Percentiles rank a stretch among this genome's conserved stretches.
Conservation (phyloP, 129 eudicot species). For the Apium graveolens region DNA sequence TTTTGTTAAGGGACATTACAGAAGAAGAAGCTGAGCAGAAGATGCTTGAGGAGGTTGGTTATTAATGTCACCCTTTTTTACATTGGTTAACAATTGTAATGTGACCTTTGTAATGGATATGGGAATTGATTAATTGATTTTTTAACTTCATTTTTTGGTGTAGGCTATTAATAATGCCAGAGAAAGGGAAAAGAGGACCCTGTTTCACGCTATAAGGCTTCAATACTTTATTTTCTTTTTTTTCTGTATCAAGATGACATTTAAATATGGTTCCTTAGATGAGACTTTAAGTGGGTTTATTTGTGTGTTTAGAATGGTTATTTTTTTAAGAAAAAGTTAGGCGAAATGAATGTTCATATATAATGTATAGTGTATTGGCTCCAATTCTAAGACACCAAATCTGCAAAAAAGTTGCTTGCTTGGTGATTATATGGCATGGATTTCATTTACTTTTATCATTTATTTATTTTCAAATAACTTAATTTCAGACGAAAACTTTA, state of each 20-base stretch:
- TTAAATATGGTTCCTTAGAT: not conserved
- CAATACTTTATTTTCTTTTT: not conserved
- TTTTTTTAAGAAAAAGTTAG: no score
- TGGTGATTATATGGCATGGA: not conserved
- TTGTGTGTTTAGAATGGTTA: no score
- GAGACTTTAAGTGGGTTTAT: not conserved
- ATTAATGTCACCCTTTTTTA: not conserved
- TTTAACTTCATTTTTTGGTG: not conserved
- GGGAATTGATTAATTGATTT: not conserved
- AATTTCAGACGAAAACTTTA: not conserved
- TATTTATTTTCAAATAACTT: not conserved
- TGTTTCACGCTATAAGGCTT: slow-evolving; percentile 73
- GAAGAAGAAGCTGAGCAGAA: slow-evolving; percentile 94
- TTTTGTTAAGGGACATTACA: slow-evolving; percentile 48
- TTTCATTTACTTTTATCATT: not conserved
- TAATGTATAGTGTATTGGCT: no score
- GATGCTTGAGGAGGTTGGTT: slow-evolving; percentile 71
- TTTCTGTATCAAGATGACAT: not conserved
- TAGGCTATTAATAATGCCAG: slow-evolving; percentile 94
- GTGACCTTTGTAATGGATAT: slow-evolving; percentile 4
- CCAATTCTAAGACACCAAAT: not conserved
- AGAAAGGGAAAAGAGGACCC: slow-evolving; percentile 80
- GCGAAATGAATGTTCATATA: no score
- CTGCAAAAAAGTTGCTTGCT: not conserved
- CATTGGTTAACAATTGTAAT: not conserved